Percentiles rank a stretch among this genome's conserved stretches.
phyloP scores from a whole-genome alignment of 139 green algal genomes.

The Micractinium conductrix region DNA sequence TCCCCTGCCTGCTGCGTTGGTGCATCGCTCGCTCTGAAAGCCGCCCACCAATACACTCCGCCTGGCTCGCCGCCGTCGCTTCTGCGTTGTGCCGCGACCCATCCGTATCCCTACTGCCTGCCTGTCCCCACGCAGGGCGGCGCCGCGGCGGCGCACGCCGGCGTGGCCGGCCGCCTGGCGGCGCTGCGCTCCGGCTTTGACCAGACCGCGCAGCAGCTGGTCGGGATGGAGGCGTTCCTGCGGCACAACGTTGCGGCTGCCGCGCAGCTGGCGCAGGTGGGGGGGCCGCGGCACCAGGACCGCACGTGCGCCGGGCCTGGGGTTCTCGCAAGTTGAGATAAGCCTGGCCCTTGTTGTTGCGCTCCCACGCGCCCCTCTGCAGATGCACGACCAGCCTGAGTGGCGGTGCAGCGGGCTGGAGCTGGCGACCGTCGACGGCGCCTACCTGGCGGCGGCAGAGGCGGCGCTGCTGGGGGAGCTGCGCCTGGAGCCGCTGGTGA shows the following conservation, averaged over 20 bases:
- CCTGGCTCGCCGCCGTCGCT: too few species aligned
- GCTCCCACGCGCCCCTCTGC: too few species aligned
- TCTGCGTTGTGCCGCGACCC: too few species aligned
- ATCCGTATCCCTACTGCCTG: too few species aligned
- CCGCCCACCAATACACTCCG: too few species aligned
- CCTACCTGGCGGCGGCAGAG: slow-evolving; percentile 27
- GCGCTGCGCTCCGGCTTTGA: background rate
- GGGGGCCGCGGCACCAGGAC: background rate
- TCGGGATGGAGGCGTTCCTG: slow-evolving; percentile 43
- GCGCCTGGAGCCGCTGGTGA: slow-evolving; percentile 42
- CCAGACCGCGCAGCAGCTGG: slow-evolving; percentile 23
- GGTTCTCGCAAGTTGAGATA: too few species aligned
- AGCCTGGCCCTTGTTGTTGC: too few species aligned
- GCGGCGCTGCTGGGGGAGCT: slow-evolving; percentile 20
- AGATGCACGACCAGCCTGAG: slow-evolving; percentile 6
- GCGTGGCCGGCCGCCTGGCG: background rate
- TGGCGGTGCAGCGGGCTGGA: background rate
- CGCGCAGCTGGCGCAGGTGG: slow-evolving; percentile 37
- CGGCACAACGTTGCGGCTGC: slow-evolving; percentile 43
- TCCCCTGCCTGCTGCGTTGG: too few species aligned
- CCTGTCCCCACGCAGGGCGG: background rate
- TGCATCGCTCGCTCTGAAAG: too few species aligned
- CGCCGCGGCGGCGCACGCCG: background rate
- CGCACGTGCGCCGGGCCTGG: too few species aligned
- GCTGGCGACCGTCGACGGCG: background rate